Evolutionary conservation across 164 flowering plant species (phyloP).

Genomic region (Macadamia tetraphylla): DNA sequence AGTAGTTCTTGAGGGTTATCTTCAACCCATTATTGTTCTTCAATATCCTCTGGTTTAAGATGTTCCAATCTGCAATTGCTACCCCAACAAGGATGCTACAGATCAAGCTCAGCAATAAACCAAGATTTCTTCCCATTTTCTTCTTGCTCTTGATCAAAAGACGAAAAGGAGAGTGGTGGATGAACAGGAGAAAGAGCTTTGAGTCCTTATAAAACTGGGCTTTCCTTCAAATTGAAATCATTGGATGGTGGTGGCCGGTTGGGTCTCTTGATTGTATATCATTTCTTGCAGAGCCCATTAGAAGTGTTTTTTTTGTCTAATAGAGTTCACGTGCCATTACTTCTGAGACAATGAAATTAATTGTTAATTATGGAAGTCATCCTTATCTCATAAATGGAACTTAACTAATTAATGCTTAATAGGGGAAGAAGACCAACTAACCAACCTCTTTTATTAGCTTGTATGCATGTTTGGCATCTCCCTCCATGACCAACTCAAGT

Average conservation of each 20-base stretch:
- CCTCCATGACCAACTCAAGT: too few species aligned
- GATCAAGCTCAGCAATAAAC: constrained; percentile 14
- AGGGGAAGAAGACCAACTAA: too few species aligned
- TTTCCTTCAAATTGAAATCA: too few species aligned
- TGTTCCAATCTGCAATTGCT: constrained; percentile 52
- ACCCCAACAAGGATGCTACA: constrained; percentile 16
- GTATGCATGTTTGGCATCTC: too few species aligned
- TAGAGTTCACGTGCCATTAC: too few species aligned
- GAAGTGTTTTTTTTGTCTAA: too few species aligned
- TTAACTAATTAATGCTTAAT: too few species aligned
- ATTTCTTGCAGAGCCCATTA: neutral
- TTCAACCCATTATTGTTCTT: constrained; percentile 10
- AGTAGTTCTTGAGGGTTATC: constrained; percentile 52
- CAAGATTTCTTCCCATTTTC: constrained; percentile 24
- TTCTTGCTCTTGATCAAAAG: neutral
- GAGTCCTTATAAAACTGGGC: neutral
- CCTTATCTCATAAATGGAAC: too few species aligned
- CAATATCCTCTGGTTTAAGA: constrained; percentile 25
- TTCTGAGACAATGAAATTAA: too few species aligned
- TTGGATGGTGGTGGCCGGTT: constrained; percentile 11
- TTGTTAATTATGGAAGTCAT: too few species aligned
- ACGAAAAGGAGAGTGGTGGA: neutral
- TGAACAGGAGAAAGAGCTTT: neutral
- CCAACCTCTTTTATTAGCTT: too few species aligned
- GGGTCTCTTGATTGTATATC: neutral